phyloP scores from a whole-genome alignment of 108 stramenopile genomes.

The Cyclotella atomus region DNA sequence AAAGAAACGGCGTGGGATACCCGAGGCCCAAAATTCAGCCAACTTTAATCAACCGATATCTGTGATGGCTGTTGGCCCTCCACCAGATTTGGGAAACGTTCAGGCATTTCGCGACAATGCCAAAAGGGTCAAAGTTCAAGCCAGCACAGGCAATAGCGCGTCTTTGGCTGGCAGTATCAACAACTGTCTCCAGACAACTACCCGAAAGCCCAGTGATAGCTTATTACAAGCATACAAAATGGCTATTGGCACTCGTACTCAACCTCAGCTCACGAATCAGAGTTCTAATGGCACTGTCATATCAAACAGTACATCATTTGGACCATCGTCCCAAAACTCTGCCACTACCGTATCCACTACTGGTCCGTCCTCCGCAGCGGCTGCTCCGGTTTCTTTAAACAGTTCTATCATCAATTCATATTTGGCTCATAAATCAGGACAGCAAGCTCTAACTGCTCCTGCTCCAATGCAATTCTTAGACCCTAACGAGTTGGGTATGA shows the following conservation, averaged over 20 bases:
- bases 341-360: neutral
- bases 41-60: neutral
- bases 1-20: neutral
- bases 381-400: neutral
- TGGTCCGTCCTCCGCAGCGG: constrained; percentile 1
- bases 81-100: neutral
- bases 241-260: constrained; percentile 39
- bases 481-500: constrained; percentile 52
- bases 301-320: neutral
- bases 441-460: constrained; percentile 18
- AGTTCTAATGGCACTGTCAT: neutral
- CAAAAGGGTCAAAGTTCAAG: too few species aligned
- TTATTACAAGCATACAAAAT: constrained; percentile 13
- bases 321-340: neutral
- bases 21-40: too few species aligned
- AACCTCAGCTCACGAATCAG: constrained; percentile 35
- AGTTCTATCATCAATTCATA: constrained; percentile 7
- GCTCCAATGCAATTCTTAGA: constrained; percentile 43
- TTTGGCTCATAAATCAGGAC: constrained; percentile 27
- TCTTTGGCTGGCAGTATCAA: neutral
- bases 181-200: neutral
- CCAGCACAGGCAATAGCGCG: constrained; percentile 2
- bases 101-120: neutral
- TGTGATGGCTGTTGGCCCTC: neutral
- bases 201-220: neutral